Base-by-base conservation (phyloP, 176 grass and related monocot genomes). In the Carex kokanica region DNA sequence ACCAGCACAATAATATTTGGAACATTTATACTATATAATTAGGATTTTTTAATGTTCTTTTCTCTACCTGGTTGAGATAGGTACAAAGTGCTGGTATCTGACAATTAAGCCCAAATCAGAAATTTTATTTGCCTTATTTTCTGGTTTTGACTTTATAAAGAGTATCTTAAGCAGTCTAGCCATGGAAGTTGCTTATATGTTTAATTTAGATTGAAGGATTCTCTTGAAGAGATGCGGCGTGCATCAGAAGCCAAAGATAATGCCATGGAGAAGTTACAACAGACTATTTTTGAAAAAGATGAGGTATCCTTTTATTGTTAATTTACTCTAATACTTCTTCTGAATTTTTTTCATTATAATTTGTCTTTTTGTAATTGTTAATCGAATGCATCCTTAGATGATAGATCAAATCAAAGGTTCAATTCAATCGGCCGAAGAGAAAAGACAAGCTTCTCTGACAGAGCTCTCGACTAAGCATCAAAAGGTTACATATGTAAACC, bases 401-500 rank as follows among this genome's bases (percentile, higher is more conserved):
- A 88, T 99, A 75, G 96, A 99, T 66, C 88, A 95, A 99, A 88
- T 95, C 83, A 87, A 87, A 88, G 86, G 79, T 85, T 93, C 86
- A 62, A 81, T 97, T 38, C 91, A 97, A 86, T 84, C 87, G 78
- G 88, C 90, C 56, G 94, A 94, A 89, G 92, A 97, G 81, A 97
- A 94, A 86, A 91, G 90, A 86, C 87, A 87, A 60, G 17, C 90
- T 83, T 88, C 86, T 81, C 60, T 93, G 64, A 65, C 86, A 78
- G 96, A 99, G 75, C 89, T 99, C 85, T 86, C 93, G 47, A 72
- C 86, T 90, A 99, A 93, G 89, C 83, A 95, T 71, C 93, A 95
- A 56, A 99, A 90, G 93, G 96, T 95, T 85, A 78, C 63, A 25
- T 60, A 69, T n/a, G n/a, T 64, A 83, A 74, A 65, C 80, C 77